Evolutionary conservation across 2,329 filamentous ascomycete genomes (phyloP).

Genomic region (Pseudopithomyces chartarum): DNA sequence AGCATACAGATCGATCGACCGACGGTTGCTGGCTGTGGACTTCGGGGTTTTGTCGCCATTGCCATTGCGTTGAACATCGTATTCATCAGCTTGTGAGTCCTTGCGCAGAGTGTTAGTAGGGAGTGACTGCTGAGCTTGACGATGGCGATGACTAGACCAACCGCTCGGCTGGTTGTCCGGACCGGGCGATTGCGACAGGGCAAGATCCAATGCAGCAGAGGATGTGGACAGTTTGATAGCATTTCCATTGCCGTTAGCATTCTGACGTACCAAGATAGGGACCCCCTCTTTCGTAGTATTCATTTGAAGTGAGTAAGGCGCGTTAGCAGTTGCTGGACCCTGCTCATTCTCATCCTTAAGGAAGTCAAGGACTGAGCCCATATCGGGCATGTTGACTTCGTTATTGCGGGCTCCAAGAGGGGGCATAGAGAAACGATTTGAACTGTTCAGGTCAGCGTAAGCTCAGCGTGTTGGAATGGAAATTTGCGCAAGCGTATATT

Average conservation of each 20-base stretch:
- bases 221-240: slow-evolving; percentile 75
- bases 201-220: slow-evolving; percentile 80
- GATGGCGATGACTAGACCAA: slow-evolving; percentile 69
- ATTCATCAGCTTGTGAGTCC: slow-evolving; percentile 42
- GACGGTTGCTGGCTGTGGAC: slow-evolving; percentile 47
- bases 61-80: slow-evolving; percentile 44
- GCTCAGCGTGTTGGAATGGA: slow-evolving; percentile 27
- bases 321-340: slow-evolving; percentile 63
- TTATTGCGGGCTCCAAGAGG: slow-evolving; percentile 70
- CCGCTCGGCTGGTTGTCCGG: slow-evolving; percentile 62
- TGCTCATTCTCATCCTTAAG: slow-evolving; percentile 70
- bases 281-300: slow-evolving; percentile 82
- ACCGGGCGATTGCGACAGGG: slow-evolving; percentile 69
- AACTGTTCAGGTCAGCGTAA: slow-evolving; percentile 53
- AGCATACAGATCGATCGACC: slow-evolving; percentile 54
- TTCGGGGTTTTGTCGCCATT: slow-evolving; percentile 50
- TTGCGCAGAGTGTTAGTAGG: slow-evolving; percentile 59
- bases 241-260: slow-evolving; percentile 60
- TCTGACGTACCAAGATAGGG: slow-evolving; percentile 76
- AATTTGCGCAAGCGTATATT: slow-evolving; percentile 6
- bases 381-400: slow-evolving; percentile 59
- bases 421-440: slow-evolving; percentile 94
- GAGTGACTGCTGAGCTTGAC: slow-evolving; percentile 65
- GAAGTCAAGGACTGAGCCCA: slow-evolving; percentile 67
- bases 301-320: slow-evolving; percentile 72